A percentile compares a stretch with the other conserved stretches of the same genome.
phyloP scores from a whole-genome alignment of 2,329 filamentous ascomycete genomes.

The Aspergillus fischeri region DNA sequence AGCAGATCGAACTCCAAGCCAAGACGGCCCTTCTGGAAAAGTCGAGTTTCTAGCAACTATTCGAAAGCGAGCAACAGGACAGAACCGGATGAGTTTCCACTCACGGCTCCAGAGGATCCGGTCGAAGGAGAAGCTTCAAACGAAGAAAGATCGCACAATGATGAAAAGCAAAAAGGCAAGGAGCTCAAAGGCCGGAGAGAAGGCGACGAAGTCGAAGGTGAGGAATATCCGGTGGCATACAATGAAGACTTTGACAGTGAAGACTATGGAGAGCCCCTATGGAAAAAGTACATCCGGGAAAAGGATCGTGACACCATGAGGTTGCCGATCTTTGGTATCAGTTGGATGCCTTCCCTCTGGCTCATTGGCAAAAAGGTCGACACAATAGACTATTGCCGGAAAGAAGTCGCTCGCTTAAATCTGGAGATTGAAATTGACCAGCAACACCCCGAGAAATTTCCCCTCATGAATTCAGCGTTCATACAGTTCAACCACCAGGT shows the following conservation, averaged over 20 bases:
- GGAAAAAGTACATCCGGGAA: constrained; percentile 76
- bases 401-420: constrained; percentile 81
- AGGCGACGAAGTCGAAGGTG: constrained; percentile 22
- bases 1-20: constrained; percentile 7
- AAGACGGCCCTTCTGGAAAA: constrained; percentile 32
- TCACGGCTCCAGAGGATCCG: constrained; percentile 32
- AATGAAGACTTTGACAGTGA: constrained; percentile 60
- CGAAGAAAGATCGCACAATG: background rate
- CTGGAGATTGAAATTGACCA: constrained; percentile 90
- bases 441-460: constrained; percentile 76
- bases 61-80: constrained; percentile 21
- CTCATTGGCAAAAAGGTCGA: constrained; percentile 86
- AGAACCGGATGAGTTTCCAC: constrained; percentile 33
- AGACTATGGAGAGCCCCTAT: constrained; percentile 62
- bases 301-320: constrained; percentile 83
- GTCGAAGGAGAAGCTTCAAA: constrained; percentile 4
- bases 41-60: constrained; percentile 27
- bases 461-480: constrained; percentile 92
- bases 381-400: constrained; percentile 85
- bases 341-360: constrained; percentile 75
- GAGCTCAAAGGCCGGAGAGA: constrained; percentile 16
- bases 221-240: constrained; percentile 60
- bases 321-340: constrained; percentile 57
- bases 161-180: constrained; percentile 8
- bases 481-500: constrained; percentile 98